phyloP scores from a whole-genome alignment of 345 rosid genomes.

The Cochlearia excelsa region DNA sequence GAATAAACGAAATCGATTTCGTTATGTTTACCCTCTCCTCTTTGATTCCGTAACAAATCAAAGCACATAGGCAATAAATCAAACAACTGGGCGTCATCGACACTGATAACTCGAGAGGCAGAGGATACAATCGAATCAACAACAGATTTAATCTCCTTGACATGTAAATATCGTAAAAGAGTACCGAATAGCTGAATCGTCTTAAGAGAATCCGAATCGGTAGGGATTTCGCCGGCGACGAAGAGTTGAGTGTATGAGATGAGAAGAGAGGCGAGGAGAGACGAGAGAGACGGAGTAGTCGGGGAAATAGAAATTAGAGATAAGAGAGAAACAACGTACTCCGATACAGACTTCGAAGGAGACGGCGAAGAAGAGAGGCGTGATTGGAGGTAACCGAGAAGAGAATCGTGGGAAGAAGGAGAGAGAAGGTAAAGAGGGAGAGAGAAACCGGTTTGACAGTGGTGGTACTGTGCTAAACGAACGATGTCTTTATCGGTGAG shows the following conservation, averaged over 20 bases:
- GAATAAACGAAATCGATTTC: conserved; percentile 40
- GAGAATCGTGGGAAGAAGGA: conserved; percentile 44
- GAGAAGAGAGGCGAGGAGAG: conserved; percentile 65
- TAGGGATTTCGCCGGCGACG: conserved; percentile 47
- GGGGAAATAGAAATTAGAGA: conserved; percentile 62
- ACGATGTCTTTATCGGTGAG: conserved; percentile 55
- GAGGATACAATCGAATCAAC: conserved; percentile 40
- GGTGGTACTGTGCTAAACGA: conserved; percentile 48
- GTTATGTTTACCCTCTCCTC: conserved; percentile 38
- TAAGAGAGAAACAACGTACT: conserved; percentile 56
- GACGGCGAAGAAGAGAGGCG: conserved; percentile 55
- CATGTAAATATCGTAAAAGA: conserved; percentile 41
- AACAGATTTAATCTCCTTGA: conserved; percentile 39
- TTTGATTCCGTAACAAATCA: conserved; percentile 38
- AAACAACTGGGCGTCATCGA: conserved; percentile 72
- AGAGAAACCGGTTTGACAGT: conserved; percentile 33
- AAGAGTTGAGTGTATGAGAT: conserved; percentile 52
- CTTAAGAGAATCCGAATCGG: conserved; percentile 58
- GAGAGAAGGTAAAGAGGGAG: conserved; percentile 54
- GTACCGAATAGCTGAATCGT: conserved; percentile 51
- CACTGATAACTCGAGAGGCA: conserved; percentile 30
- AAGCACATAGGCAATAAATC: conserved; percentile 68
- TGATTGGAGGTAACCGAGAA: conserved; percentile 50
- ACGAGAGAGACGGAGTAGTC: conserved; percentile 39
- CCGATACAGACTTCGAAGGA: conserved; percentile 55